Evolutionary conservation across 768 basidiomycete species (phyloP).

Genomic region (Baorangia bicolor): DNA sequence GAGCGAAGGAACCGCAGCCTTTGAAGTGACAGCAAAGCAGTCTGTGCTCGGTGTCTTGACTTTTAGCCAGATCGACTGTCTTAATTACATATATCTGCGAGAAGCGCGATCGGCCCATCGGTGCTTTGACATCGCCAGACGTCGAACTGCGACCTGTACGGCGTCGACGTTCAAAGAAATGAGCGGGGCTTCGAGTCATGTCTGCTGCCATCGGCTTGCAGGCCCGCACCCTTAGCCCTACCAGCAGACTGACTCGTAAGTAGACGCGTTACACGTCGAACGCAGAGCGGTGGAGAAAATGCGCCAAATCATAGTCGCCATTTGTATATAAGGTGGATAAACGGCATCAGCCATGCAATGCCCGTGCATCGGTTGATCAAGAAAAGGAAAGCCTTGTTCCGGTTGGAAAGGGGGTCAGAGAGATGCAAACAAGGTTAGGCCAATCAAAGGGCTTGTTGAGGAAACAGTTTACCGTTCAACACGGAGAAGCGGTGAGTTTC

Average conservation of each 20-base stretch:
- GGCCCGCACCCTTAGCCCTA: background rate
- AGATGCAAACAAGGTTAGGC: background rate
- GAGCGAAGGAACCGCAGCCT: background rate
- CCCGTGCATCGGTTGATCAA: background rate
- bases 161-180: background rate
- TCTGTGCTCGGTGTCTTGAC: slow-evolving; percentile 5
- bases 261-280: background rate
- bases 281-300: background rate
- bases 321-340: background rate
- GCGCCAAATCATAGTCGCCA: background rate
- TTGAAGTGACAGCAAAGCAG: background rate
- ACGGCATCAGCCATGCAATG: background rate
- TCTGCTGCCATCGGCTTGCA: background rate
- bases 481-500: slow-evolving; percentile 1
- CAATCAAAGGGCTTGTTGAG: background rate
- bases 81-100: background rate
- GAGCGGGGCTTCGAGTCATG: background rate
- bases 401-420: background rate
- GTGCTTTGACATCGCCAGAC: background rate
- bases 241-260: background rate
- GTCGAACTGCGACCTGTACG: background rate
- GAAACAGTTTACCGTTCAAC: background rate
- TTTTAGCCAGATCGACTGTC: background rate
- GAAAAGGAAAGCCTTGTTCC: background rate
- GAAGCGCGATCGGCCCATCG: background rate